Percentiles rank a stretch among this genome's conserved stretches.
Conservation (phyloP, 73 alveolate genomes). For the Breviolum minutum region DNA sequence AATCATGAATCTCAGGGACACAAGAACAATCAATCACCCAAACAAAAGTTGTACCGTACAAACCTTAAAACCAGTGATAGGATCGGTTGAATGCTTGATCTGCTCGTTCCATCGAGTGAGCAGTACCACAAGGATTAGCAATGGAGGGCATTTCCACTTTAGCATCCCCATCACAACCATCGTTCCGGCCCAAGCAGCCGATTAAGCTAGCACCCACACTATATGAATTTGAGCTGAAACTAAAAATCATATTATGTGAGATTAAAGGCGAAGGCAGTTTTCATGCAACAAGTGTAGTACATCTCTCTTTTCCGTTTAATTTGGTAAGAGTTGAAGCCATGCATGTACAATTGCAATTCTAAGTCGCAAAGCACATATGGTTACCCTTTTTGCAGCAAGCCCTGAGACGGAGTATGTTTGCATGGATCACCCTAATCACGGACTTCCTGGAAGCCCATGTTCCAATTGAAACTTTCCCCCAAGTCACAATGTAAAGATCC, state of each 20-base stretch:
- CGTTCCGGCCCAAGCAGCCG: background rate
- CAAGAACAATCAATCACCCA: too few species aligned
- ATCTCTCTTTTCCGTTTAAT: background rate
- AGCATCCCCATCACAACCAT: background rate
- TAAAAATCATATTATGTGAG: background rate
- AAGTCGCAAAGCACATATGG: too few species aligned
- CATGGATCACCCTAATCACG: background rate
- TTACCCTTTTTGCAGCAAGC: background rate
- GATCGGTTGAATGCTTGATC: background rate
- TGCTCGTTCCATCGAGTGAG: background rate
- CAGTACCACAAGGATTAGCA: background rate
- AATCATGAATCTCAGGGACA: too few species aligned
- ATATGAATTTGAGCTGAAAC: too few species aligned
- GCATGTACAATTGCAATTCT: background rate
- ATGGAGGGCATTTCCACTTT: background rate
- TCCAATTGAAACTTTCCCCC: background rate
- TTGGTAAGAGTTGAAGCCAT: background rate
- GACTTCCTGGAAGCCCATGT: background rate
- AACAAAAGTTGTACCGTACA: too few species aligned
- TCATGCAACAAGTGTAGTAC: background rate
- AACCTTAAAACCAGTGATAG: background rate
- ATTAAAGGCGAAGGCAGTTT: background rate
- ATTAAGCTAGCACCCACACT: too few species aligned
- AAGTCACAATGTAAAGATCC: background rate
- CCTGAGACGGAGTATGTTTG: too few species aligned